phyloP scores from a whole-genome alignment of 257 asterid genomes.

The Penstemon barbatus region DNA sequence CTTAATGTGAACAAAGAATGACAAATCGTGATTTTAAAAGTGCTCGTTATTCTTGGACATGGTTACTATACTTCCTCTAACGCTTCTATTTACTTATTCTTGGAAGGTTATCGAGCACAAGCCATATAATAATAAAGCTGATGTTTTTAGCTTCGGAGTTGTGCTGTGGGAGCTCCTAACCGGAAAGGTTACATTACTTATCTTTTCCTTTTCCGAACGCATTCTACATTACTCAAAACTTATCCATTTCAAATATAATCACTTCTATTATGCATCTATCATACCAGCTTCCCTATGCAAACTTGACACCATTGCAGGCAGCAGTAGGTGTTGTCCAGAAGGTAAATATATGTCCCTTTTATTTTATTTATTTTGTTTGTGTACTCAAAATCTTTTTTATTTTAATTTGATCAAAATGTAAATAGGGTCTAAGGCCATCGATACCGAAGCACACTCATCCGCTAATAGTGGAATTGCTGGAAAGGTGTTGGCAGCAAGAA shows the following conservation, averaged over 20 bases:
- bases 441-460: slow-evolving; percentile 67
- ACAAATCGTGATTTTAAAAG: neutral
- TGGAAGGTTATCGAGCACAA: slow-evolving; percentile 77
- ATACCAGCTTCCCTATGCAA: slow-evolving; percentile 70
- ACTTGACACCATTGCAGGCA: slow-evolving; percentile 83
- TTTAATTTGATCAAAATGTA: slow-evolving; percentile 14
- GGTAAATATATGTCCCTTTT: slow-evolving; percentile 36
- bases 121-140: slow-evolving; percentile 81
- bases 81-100: slow-evolving; percentile 19
- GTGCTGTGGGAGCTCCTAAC: slow-evolving; percentile 83
- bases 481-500: slow-evolving; percentile 82
- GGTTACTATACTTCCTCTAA: slow-evolving; percentile 7
- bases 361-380: neutral
- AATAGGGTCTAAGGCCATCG: slow-evolving; percentile 68
- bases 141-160: slow-evolving; percentile 79
- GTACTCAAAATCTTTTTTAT: neutral
- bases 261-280: slow-evolving; percentile 25
- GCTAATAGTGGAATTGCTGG: slow-evolving; percentile 55
- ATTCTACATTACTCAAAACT: neutral
- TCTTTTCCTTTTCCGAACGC: neutral
- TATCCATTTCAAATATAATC: slow-evolving; percentile 4
- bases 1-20: too few relatives aligned
- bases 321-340: slow-evolving; percentile 86
- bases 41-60: neutral
- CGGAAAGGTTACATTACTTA: slow-evolving; percentile 52